Base-by-base conservation (phyloP, 768 basidiomycete species). In the Xerocomellus intermedius region DNA sequence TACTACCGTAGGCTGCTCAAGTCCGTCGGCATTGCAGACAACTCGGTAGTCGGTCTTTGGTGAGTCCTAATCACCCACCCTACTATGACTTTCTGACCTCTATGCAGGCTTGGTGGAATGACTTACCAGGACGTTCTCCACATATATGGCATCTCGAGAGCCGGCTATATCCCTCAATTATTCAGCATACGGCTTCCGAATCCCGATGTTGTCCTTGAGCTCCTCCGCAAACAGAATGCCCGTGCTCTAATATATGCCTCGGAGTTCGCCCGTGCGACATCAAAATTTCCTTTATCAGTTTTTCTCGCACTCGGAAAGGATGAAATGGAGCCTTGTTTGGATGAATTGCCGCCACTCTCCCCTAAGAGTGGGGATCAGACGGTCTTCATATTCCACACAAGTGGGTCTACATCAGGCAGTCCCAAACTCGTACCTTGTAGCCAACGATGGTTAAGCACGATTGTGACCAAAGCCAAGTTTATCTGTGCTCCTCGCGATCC, bases 331-430 rank as follows among this genome's bases (percentile, higher is more conserved):
- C 57, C 56, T 33, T 69, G 74, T 35, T 63, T 71, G 37, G 68
- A 72, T 24, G 63, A 74, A 32, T 68, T 86, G 8, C 81, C 82
- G 28, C 70, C 71, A 19, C 70, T 83, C 37, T 69, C 73, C 59
- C 69, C 62, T 50, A 66, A 53, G 49, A 58, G 53, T 48, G 71
- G 60, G 32, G 70, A 74, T 52, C 83, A 85, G 49, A 69, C 75
- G 26, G 78, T 79, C 43, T 83, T 90, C 75, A 74, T 89, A 50
- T 91, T 89, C 76, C 89, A 89, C 68, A 90, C 89, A 10, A 86
- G 84, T 55, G 89, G 89, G 16, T 90, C 88, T 37, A 91, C 89
- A 8, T 90, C 87, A n/a, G 89, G 88, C 46, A 86, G 82, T 63
- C 89, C 89, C 0, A 91, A 89, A 64, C 82, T 91, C 26, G 85